Conservation (phyloP, 495 filamentous ascomycete genomes). For the Penicillium samsonianum region DNA sequence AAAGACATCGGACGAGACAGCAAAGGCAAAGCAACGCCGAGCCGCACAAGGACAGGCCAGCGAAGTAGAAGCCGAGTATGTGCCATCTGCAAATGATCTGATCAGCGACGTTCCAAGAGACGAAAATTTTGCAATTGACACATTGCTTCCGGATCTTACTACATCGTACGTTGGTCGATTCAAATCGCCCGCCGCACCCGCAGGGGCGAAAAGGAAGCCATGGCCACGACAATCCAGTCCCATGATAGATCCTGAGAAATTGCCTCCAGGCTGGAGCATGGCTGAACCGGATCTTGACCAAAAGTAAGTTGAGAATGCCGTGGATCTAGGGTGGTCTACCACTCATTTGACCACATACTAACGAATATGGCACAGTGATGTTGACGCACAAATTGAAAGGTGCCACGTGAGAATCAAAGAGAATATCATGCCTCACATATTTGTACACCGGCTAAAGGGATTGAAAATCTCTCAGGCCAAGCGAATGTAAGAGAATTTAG, state of each 20-base stretch:
- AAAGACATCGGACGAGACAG: neutral
- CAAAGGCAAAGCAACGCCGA: neutral
- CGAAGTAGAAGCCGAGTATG: neutral
- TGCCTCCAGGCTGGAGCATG: neutral
- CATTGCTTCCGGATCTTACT: neutral
- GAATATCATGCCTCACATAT: constrained; percentile 1
- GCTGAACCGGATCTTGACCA: neutral
- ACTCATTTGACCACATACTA: neutral
- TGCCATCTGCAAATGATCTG: neutral
- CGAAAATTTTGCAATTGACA: neutral
- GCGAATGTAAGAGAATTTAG: neutral
- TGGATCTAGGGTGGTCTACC: neutral
- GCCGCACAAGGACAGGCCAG: neutral
- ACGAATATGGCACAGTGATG: neutral
- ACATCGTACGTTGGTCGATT: constrained; percentile 1
- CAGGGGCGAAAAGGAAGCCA: neutral
- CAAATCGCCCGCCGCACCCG: neutral
- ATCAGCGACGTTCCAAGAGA: neutral
- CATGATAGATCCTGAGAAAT: neutral
- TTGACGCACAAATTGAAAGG: constrained; percentile 2
- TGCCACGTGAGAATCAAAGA: neutral
- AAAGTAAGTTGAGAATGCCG: neutral
- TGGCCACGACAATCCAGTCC: neutral
- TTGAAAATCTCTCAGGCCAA: neutral
- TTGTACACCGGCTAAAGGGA: neutral